Conservation (phyloP, 768 basidiomycete genomes). For the Saitozyma podzolica region DNA sequence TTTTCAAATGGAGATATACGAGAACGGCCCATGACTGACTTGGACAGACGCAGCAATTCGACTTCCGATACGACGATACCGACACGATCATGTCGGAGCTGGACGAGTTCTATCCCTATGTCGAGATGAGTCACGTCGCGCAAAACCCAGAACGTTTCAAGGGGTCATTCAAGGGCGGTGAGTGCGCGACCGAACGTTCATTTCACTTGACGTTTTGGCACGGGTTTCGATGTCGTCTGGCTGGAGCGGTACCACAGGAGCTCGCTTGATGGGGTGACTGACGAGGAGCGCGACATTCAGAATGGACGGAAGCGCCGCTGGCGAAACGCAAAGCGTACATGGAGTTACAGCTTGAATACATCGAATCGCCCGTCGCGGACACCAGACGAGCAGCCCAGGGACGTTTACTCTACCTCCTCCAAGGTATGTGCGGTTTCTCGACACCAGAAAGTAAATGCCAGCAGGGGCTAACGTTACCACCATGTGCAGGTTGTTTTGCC, state of each 20-base stretch:
- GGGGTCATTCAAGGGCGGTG: conserved; percentile 75
- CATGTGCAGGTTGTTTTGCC: conserved; percentile 73
- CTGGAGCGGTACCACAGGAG: not conserved
- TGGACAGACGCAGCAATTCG: conserved; percentile 57
- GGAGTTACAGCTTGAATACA: conserved; percentile 75
- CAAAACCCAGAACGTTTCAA: conserved; percentile 87
- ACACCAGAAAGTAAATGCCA: conserved; percentile 1
- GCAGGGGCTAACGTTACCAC: conserved; percentile 6
- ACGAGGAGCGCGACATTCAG: conserved; percentile 52
- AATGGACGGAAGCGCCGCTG: conserved; percentile 73
- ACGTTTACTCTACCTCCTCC: conserved; percentile 82
- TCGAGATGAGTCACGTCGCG: conserved; percentile 86
- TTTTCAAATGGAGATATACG: not conserved
- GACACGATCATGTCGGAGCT: conserved; percentile 94
- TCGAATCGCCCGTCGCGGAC: conserved; percentile 82
- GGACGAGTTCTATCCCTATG: conserved; percentile 96
- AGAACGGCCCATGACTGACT: not conserved
- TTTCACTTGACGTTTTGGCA: not conserved
- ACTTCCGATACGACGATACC: conserved; percentile 93
- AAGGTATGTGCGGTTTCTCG: conserved; percentile 62
- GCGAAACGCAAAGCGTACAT: conserved; percentile 70
- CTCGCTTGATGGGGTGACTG: not conserved
- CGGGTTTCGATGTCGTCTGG: not conserved
- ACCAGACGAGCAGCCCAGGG: conserved; percentile 83
- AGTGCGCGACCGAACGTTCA: conserved; percentile 34